Evolutionary conservation across 2,329 filamentous ascomycete species (phyloP), one percentile per base, ranked within the genome.

Genomic region (Beauveria rudraprayagi): DNA sequence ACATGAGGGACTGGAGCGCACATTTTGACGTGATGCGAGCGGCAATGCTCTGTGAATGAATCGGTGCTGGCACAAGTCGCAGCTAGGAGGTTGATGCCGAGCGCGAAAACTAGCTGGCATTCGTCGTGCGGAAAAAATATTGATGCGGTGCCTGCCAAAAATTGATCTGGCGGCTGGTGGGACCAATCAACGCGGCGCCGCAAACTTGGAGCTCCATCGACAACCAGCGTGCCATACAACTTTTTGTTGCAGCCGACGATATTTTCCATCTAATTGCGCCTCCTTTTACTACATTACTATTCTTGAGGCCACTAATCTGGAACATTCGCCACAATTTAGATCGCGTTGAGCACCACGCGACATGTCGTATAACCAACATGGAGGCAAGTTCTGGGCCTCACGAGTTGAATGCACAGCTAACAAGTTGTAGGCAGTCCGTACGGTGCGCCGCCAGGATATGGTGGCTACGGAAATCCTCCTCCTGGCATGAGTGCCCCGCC

Each of bases 401-500:
- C 26, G 47, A 6, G 24, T 5, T 8, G 16, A 55, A 22, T 34
- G 16, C 19, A 22, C 26, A 34, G 47, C 46, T 52, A 43, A 50
- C 50, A 17, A 26, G 3, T 44, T 26, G 22, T 24, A 71, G 70
- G 69, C 53, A 80, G 79, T 73, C 83, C 84, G 54, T 96, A 92
- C 78, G 89, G 88, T 69, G 82, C 84, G 62, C 88, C 89, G 70
- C 89, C 90, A 57, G 83, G 85, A 67, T 95, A 88, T 77, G 84
- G 84, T 66, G 81, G 80, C 61, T 92, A 90, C 68, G 78, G 81
- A 61, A 76, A 76, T 61, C 44, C 51, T 40, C 61, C 61, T 11
- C 61, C 61, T 4, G 61, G 86, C 63, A 88, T 91, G 84, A 87
- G 84, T 66, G 85, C 88, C 68, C 89, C 90, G 69, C 90, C 91